A percentile compares a stretch with the other conserved stretches of the same genome.
phyloP scores from a whole-genome alignment of 1,284 basidiomycete species.

The Malassezia vespertilionis region DNA sequence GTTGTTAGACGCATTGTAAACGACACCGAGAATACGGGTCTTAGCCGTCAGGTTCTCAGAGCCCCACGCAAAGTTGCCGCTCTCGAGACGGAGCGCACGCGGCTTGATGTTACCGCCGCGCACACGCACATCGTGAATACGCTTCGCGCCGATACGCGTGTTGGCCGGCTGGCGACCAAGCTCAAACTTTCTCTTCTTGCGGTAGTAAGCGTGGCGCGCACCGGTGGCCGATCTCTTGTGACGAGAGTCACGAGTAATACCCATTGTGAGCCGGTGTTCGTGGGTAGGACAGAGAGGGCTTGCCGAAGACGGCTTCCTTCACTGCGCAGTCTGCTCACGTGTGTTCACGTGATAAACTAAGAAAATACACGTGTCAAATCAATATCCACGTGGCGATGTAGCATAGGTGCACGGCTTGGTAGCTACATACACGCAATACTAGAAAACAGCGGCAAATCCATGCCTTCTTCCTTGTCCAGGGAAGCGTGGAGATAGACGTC shows the following conservation, averaged over 20 bases:
- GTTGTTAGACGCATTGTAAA: slow-evolving; percentile 48
- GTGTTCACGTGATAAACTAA: slow-evolving; percentile 12
- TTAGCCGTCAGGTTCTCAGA: slow-evolving; percentile 47
- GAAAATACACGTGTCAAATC: too few relatives aligned
- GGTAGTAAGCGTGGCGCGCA: slow-evolving; percentile 45
- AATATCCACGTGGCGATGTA: neutral
- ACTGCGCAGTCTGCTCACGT: slow-evolving; percentile 3
- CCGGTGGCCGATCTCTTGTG: slow-evolving; percentile 47
- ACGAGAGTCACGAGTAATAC: slow-evolving; percentile 48
- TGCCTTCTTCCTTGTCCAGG: neutral
- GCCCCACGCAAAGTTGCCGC: slow-evolving; percentile 48
- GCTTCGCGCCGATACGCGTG: slow-evolving; percentile 47
- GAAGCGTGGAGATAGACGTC: neutral
- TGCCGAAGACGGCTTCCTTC: slow-evolving; percentile 11
- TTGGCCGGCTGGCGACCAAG: slow-evolving; percentile 47
- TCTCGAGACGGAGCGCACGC: slow-evolving; percentile 46
- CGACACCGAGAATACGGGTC: slow-evolving; percentile 47
- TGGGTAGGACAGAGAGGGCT: slow-evolving; percentile 8
- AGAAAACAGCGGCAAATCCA: too few relatives aligned
- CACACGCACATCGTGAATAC: slow-evolving; percentile 46
- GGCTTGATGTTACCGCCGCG: slow-evolving; percentile 47
- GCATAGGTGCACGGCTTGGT: too few relatives aligned
- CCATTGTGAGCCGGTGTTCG: slow-evolving; percentile 36
- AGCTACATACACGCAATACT: too few relatives aligned
- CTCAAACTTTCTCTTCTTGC: slow-evolving; percentile 47